Percentiles rank a stretch among this genome's conserved stretches.
Evolutionary conservation across 768 basidiomycete species (phyloP).

Genomic region (Chalciporus chontae): DNA sequence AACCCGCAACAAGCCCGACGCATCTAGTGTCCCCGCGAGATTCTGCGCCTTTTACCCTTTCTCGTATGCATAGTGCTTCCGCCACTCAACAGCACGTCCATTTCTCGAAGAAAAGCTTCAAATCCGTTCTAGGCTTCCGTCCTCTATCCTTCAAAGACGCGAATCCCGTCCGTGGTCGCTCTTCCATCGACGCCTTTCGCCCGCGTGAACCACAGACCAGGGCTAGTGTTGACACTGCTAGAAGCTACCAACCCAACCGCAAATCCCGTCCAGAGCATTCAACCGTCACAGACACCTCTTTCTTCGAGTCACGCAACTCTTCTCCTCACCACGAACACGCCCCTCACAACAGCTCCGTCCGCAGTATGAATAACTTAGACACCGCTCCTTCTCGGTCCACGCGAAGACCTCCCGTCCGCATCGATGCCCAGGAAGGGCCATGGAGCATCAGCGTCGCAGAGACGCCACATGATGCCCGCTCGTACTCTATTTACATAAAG

Average conservation of each 20-base stretch:
- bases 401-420: slow-evolving; percentile 52
- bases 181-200: slow-evolving; percentile 27
- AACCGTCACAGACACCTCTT: slow-evolving; percentile 39
- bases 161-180: slow-evolving; percentile 26
- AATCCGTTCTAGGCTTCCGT: slow-evolving; percentile 45
- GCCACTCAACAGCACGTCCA: slow-evolving; percentile 33
- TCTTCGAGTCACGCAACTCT: slow-evolving; percentile 36
- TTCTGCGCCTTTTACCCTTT: slow-evolving; percentile 17
- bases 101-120: slow-evolving; percentile 44
- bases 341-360: slow-evolving; percentile 28
- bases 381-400: slow-evolving; percentile 38
- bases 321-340: slow-evolving; percentile 33
- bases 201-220: slow-evolving; percentile 33
- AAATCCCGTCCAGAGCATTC: slow-evolving; percentile 36
- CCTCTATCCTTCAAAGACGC: slow-evolving; percentile 36
- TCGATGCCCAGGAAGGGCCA: slow-evolving; percentile 74
- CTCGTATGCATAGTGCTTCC: slow-evolving; percentile 44
- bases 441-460: slow-evolving; percentile 90
- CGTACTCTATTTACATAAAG: slow-evolving; percentile 84
- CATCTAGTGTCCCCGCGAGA: slow-evolving; percentile 26
- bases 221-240: slow-evolving; percentile 43
- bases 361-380: slow-evolving; percentile 44
- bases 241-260: slow-evolving; percentile 33
- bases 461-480: slow-evolving; percentile 65
- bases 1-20: slow-evolving; percentile 26